phyloP scores from a whole-genome alignment of 768 basidiomycete species.

The Panus rudis region DNA sequence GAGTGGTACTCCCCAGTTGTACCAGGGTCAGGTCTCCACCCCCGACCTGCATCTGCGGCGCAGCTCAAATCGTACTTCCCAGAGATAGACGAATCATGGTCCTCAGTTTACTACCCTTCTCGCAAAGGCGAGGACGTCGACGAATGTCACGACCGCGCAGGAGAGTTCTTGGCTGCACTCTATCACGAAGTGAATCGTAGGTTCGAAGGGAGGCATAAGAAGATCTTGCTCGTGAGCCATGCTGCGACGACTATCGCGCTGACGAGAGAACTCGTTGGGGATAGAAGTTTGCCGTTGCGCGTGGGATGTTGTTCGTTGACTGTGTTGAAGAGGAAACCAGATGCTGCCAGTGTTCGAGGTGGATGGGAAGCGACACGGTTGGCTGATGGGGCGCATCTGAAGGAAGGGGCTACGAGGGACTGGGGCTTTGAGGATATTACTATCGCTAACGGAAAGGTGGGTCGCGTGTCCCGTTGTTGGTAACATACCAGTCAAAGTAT shows the following conservation, averaged over 20 bases:
- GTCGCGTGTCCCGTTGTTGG: slow-evolving; percentile 12
- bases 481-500: neutral
- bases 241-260: slow-evolving; percentile 71
- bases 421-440: slow-evolving; percentile 80
- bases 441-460: slow-evolving; percentile 54
- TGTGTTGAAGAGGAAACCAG: slow-evolving; percentile 36
- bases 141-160: slow-evolving; percentile 54
- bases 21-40: slow-evolving; percentile 66
- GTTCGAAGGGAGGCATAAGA: slow-evolving; percentile 36
- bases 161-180: slow-evolving; percentile 45
- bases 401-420: slow-evolving; percentile 52
- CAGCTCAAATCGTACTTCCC: slow-evolving; percentile 50
- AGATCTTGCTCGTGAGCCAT: slow-evolving; percentile 62
- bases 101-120: slow-evolving; percentile 59
- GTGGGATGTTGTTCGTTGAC: slow-evolving; percentile 76
- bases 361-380: slow-evolving; percentile 41
- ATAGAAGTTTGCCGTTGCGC: slow-evolving; percentile 44
- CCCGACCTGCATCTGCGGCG: slow-evolving; percentile 55
- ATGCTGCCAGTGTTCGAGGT: slow-evolving; percentile 25
- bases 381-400: slow-evolving; percentile 52
- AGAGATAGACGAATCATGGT: slow-evolving; percentile 57
- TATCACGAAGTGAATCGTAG: slow-evolving; percentile 42
- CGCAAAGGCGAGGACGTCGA: slow-evolving; percentile 67
- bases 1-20: slow-evolving; percentile 77
- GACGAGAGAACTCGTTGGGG: slow-evolving; percentile 48